Conservation (phyloP, 257 asterid species). For the Nicotiana undulata region DNA sequence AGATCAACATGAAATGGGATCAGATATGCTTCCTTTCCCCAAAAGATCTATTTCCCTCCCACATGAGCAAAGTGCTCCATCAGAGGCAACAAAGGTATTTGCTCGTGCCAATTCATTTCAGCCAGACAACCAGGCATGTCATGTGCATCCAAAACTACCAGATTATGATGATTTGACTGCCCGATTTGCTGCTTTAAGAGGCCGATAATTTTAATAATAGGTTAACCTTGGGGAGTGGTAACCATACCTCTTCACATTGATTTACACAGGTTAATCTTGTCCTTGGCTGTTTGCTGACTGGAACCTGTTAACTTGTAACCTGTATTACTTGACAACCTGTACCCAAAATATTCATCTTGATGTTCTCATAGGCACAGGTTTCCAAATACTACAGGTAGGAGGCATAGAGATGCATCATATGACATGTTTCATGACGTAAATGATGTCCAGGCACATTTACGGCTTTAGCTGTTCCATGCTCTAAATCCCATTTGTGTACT, state of each 20-base stretch:
- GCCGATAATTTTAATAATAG: conserved; percentile 22
- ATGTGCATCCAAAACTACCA: conserved; percentile 94
- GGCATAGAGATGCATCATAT: background rate
- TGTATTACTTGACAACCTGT: background rate
- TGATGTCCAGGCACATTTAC: background rate
- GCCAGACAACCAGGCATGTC: conserved; percentile 63
- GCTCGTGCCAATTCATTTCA: conserved; percentile 70
- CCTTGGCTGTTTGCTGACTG: background rate
- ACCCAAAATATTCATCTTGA: background rate
- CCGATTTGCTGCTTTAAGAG: conserved; percentile 78
- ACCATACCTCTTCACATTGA: background rate
- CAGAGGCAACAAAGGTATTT: conserved; percentile 36
- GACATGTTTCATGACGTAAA: background rate
- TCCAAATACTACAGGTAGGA: background rate
- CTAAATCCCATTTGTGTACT: background rate
- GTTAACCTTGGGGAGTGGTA: background rate
- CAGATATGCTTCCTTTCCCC: conserved; percentile 33
- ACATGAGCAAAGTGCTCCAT: conserved; percentile 25
- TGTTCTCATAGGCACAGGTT: background rate
- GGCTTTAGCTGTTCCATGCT: background rate
- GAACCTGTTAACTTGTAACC: background rate
- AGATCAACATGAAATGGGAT: conserved; percentile 21
- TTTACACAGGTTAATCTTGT: background rate
- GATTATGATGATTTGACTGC: conserved; percentile 93
- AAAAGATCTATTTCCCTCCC: conserved; percentile 77